phyloP scores from a whole-genome alignment of 495 filamentous ascomycete genomes.

The Aspergillus asperescens region DNA sequence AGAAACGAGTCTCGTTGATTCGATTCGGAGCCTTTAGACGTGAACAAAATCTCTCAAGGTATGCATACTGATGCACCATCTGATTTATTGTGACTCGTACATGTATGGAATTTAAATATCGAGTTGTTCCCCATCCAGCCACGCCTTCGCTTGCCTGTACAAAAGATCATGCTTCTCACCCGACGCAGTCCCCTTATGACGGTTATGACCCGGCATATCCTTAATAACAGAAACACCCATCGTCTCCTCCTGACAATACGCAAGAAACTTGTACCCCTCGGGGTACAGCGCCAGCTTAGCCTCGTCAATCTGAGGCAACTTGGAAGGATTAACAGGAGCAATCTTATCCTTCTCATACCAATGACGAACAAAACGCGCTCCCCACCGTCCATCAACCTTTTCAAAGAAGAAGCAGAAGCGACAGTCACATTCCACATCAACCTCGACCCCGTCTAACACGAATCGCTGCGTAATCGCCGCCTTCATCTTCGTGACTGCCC shows the following conservation, averaged over 20 bases:
- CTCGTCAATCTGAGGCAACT: conserved; percentile 43
- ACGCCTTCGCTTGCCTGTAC: conserved; percentile 42
- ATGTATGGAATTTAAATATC: neutral
- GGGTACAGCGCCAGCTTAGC: conserved; percentile 47
- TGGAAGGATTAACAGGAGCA: conserved; percentile 50
- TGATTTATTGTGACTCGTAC: too few relatives aligned
- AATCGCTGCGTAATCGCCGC: conserved; percentile 66
- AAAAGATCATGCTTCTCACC: conserved; percentile 45
- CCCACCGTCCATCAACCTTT: conserved; percentile 44
- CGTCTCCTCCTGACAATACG: conserved; percentile 44
- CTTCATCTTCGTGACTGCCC: conserved; percentile 69
- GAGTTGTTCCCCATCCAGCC: conserved; percentile 42
- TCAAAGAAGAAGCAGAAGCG: conserved; percentile 60
- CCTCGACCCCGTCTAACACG: conserved; percentile 38
- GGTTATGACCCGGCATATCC: conserved; percentile 44
- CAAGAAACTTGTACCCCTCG: conserved; percentile 54
- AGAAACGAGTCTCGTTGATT: too few relatives aligned
- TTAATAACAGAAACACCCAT: conserved; percentile 38
- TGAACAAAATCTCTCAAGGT: too few relatives aligned
- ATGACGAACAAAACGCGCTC: conserved; percentile 55
- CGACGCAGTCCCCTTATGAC: conserved; percentile 33
- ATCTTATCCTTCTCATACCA: conserved; percentile 70
- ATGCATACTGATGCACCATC: too few relatives aligned
- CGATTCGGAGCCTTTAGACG: too few relatives aligned
- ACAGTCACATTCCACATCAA: conserved; percentile 59